Base-by-base conservation (phyloP, 495 filamentous ascomycete species). In the Podospora pseudoanserina region DNA sequence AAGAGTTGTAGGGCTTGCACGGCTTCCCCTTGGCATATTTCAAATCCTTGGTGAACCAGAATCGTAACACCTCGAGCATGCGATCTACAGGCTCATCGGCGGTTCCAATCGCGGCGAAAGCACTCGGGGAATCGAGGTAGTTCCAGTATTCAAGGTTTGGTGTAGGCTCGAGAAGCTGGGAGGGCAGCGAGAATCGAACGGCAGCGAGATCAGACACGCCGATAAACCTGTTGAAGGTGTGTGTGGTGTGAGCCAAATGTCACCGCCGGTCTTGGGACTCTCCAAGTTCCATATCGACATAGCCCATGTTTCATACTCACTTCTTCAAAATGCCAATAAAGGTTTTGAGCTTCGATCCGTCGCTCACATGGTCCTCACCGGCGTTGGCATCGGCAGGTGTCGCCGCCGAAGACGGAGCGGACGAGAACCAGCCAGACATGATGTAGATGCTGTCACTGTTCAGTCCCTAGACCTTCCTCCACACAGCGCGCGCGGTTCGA, bases 121-220 rank as follows among this genome's bases (percentile, higher is more conserved):
- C 92, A 79, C 97, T 96, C 6, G 95, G 95, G 70, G 92, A 87
- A 77, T 99, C 95, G 76, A 99, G 84, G 74, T 99, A 99, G 71
- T 95, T 93, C 95, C 95, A 99, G 80, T 99, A 99, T 82, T 99
- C 95, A 69, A 99, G 83, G 74, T 99, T 99, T 28, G 95, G 95
- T 4, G 91, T 93, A 19, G 95, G 95, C 76, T 99, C 95, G 71
- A 99, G 84, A 26, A 99, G 90, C 76, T 97, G 94, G 30, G 95
- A 92, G 2, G 95, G 95, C 27, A 99, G 85, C 1, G 94, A 97
- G 81, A 99, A 99, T 65, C 95, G 91, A 68, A 97, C 94, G 57
- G 92, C 87, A 23, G 95, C 95, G 70, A 99, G 94, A 81, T 99
- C 95, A 70, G 93, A 81, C 64, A 99, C 95, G 67, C 95, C 95